A percentile compares a stretch with the other conserved stretches of the same genome.
Evolutionary conservation across 257 asterid species (phyloP).

Genomic region (Solanum ahanhuiri): DNA sequence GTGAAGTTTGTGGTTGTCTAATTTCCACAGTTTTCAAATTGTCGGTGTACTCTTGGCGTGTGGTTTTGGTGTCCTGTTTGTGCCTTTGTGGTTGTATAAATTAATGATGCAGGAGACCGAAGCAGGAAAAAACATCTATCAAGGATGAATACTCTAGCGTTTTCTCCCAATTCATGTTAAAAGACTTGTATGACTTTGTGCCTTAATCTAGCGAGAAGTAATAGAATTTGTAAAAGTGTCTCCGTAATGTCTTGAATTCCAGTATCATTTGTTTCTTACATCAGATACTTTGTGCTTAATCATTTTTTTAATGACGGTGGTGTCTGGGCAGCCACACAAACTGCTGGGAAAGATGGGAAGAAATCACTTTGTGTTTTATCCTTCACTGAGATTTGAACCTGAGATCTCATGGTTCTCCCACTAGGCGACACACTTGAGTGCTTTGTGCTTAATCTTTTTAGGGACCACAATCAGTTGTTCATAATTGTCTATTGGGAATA

Average conservation of each 20-base stretch:
- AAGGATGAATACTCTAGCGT: background rate
- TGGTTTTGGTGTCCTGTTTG: background rate
- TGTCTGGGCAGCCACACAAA: background rate
- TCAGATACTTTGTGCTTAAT: background rate
- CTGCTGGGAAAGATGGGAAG: background rate
- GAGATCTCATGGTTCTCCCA: background rate
- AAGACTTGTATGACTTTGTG: background rate
- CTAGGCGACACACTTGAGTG: background rate
- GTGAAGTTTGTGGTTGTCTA: background rate
- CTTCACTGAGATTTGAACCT: background rate
- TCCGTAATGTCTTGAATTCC: background rate
- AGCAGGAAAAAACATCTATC: background rate
- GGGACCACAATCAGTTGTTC: background rate
- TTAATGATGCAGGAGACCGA: background rate
- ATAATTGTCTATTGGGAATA: background rate
- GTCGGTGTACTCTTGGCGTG: background rate
- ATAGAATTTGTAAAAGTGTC: background rate
- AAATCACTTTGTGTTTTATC: background rate
- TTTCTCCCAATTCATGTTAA: background rate
- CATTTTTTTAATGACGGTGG: background rate
- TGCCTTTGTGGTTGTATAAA: background rate
- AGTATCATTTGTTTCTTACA: background rate
- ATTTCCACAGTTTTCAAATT: background rate
- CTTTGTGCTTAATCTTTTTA: background rate
- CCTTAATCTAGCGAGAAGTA: background rate